These are phyloP conservation scores for Rhizopus microsporus DNA, from an alignment of 371 early-diverging fungal genomes.

Conservation along the genomic window DNA sequence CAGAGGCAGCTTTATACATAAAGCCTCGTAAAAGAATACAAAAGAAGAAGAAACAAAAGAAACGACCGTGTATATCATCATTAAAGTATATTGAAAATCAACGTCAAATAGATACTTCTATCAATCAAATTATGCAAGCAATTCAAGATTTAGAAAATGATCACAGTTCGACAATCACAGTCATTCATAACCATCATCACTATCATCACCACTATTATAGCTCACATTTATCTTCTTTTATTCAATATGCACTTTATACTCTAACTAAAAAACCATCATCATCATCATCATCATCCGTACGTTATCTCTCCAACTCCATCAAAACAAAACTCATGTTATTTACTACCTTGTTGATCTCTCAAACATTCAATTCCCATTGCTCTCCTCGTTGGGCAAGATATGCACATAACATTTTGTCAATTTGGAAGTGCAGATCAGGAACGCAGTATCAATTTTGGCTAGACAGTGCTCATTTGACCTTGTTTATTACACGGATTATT, in stretches of 20 bases:
- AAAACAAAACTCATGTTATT: conserved; percentile 16
- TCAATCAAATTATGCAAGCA: no score
- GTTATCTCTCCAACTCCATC: conserved; percentile 9
- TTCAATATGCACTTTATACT: no score
- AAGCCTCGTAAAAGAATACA: neutral
- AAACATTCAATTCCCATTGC: neutral
- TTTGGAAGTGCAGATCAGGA: conserved; percentile 11
- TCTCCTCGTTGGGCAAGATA: conserved; percentile 1
- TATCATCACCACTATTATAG: no score
- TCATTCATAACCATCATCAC: no score
- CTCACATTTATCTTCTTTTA: no score
- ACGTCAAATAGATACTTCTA: no score
- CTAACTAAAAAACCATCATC: no score
- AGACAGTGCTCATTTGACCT: conserved; percentile 3
- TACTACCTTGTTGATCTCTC: conserved; percentile 3
- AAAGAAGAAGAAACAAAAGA: conserved; percentile 18
- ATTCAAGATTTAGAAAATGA: no score
- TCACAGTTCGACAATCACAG: no score
- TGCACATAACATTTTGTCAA: neutral
- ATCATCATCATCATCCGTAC: conserved; percentile 18
- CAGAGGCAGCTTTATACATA: conserved; percentile 15
- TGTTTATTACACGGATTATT: neutral
- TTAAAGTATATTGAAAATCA: no score
- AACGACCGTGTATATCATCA: neutral
- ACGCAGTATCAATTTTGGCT: conserved; percentile 6